Conservation (phyloP, 202 grass and related monocot genomes). For the Dendrocalamus latiflorus region DNA sequence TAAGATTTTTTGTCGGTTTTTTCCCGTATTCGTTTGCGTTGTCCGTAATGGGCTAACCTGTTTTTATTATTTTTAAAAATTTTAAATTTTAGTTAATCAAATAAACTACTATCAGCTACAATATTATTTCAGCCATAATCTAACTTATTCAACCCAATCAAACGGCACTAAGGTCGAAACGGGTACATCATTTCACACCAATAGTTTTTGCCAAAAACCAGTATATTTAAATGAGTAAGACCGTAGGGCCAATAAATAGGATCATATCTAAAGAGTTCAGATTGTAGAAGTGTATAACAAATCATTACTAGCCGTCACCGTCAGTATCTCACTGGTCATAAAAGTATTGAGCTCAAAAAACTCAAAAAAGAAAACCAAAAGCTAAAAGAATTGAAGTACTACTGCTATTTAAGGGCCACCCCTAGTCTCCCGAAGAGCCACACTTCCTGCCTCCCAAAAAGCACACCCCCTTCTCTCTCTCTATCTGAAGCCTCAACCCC, state of each 20-base stretch:
- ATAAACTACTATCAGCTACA: too few relatives aligned
- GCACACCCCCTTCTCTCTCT: too few relatives aligned
- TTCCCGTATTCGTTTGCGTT: too few relatives aligned
- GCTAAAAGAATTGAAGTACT: constrained; percentile 25
- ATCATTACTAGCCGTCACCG: not conserved
- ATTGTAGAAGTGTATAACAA: not conserved
- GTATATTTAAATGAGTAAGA: not conserved
- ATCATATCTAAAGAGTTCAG: not conserved
- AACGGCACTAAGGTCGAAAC: not conserved
- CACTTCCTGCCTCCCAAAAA: constrained; percentile 37
- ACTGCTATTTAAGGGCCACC: constrained; percentile 55
- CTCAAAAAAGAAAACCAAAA: not conserved
- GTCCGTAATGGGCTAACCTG: too few relatives aligned
- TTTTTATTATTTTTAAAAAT: too few relatives aligned
- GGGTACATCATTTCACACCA: not conserved
- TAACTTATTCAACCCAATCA: too few relatives aligned
- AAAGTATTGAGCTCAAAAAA: not conserved
- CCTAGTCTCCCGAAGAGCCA: constrained; percentile 37
- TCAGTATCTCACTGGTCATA: not conserved
- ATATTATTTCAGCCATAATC: too few relatives aligned
- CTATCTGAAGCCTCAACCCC: too few relatives aligned
- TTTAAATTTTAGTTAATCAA: too few relatives aligned
- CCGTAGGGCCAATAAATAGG: not conserved
- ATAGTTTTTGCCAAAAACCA: not conserved
- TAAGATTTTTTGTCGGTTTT: too few relatives aligned